Evolutionary conservation across 805 yeast species (phyloP).

Genomic region (Zygosaccharomyces rouxii): DNA sequence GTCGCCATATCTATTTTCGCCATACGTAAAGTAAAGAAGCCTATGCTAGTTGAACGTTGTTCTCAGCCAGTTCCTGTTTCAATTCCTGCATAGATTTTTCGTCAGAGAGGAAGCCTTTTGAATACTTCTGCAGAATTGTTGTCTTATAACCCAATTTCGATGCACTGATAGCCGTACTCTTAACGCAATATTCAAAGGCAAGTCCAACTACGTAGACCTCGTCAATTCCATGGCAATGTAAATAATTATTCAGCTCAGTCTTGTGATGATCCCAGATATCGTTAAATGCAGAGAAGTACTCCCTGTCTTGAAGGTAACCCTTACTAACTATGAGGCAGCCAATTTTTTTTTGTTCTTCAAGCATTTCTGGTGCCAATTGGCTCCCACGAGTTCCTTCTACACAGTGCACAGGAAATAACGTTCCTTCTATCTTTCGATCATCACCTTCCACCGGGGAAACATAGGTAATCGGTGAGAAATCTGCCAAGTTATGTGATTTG

Average conservation of each 20-base stretch:
- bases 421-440: slow-evolving; percentile 37
- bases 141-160: slow-evolving; percentile 59
- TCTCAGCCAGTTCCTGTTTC: slow-evolving; percentile 19
- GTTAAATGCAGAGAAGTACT: slow-evolving; percentile 81
- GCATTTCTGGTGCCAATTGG: slow-evolving; percentile 39
- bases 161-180: slow-evolving; percentile 70
- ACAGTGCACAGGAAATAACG: slow-evolving; percentile 91
- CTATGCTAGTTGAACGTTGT: slow-evolving; percentile 16
- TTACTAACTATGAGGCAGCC: slow-evolving; percentile 50
- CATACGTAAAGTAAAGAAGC: background rate
- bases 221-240: slow-evolving; percentile 45
- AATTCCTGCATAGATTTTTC: slow-evolving; percentile 23
- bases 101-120: slow-evolving; percentile 52
- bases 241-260: slow-evolving; percentile 56
- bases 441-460: slow-evolving; percentile 43
- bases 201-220: slow-evolving; percentile 73
- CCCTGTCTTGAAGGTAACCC: slow-evolving; percentile 69
- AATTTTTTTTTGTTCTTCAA: slow-evolving; percentile 35
- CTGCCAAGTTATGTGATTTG: slow-evolving; percentile 48
- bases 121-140: slow-evolving; percentile 51
- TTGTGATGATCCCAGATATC: slow-evolving; percentile 72
- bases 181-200: slow-evolving; percentile 85
- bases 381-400: slow-evolving; percentile 69
- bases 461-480: slow-evolving; percentile 49
- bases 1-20: background rate